A percentile compares a stretch with the other conserved stretches of the same genome.
Conservation (phyloP, 2,329 filamentous ascomycete genomes). For the Pseudogymnoascus sp. region DNA sequence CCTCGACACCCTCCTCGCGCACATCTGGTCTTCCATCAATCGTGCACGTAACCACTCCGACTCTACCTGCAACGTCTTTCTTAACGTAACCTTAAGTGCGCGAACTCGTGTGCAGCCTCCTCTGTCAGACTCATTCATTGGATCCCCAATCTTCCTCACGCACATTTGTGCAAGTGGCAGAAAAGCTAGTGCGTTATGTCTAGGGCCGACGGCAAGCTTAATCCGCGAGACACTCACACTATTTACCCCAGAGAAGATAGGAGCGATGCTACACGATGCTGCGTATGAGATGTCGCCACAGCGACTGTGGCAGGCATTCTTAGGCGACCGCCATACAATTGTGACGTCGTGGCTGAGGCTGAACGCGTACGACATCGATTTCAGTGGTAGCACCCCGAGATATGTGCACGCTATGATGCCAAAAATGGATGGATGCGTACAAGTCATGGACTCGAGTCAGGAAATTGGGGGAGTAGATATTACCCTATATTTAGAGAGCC, state of each 20-base stretch:
- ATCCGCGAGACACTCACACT: slow-evolving; percentile 31
- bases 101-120: slow-evolving; percentile 34
- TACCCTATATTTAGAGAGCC: slow-evolving; percentile 28
- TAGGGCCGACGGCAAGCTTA: slow-evolving; percentile 19
- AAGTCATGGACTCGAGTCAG: slow-evolving; percentile 32
- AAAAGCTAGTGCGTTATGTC: not conserved
- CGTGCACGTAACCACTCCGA: slow-evolving; percentile 30
- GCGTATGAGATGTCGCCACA: slow-evolving; percentile 39
- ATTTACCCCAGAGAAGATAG: slow-evolving; percentile 34
- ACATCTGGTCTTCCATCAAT: slow-evolving; percentile 39
- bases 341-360: slow-evolving; percentile 39
- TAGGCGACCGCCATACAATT: slow-evolving; percentile 35
- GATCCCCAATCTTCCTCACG: slow-evolving; percentile 37
- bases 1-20: slow-evolving; percentile 38
- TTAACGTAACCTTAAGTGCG: slow-evolving; percentile 36
- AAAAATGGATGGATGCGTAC: slow-evolving; percentile 35
- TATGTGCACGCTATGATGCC: slow-evolving; percentile 39
- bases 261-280: slow-evolving; percentile 35
- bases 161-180: slow-evolving; percentile 27
- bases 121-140: slow-evolving; percentile 35
- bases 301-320: slow-evolving; percentile 40
- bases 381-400: slow-evolving; percentile 22
- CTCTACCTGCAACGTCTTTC: slow-evolving; percentile 28
- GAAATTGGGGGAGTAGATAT: slow-evolving; percentile 28
- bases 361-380: slow-evolving; percentile 36